Base-by-base conservation (phyloP, 176 grass and related monocot species). In the Carex myosuroides region DNA sequence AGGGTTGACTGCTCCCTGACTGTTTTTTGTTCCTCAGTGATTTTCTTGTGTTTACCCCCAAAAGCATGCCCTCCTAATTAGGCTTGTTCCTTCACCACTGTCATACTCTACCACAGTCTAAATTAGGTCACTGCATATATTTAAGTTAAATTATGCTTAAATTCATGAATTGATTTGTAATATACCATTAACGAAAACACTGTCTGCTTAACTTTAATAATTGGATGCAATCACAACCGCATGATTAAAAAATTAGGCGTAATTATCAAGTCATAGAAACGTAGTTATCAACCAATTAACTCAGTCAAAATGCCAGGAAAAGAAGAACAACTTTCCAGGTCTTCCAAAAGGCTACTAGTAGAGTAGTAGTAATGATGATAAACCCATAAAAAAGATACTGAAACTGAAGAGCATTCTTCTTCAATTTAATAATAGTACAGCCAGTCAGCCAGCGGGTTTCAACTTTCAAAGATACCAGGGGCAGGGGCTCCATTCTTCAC, bases 391-490 rank as follows among this genome's bases (percentile, higher is more conserved):
- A 68, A 68, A 4, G 7, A 55, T 52, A 24, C 22, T 14, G 48
- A 39, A 39, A 39, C 37, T 39, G 37, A 39, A 14, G 1, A 55
- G 52, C 11, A 76, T 76, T 30, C 55, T 4, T 70, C 4, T 39
- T 7, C 9, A 70, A 70, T 83, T 83, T 39, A 72, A 72, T 84
- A 70, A 79, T 64, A 3, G 54, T 48, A 67, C 20, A 65, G 80
- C 80, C 61, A 82, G 80, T 22, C 20, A 65, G 80, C 61, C 61
- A 82, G 80, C 21, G 37, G 80, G 80, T 82, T 82, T 30, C 21
- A 67, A 67, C 61, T 82, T 82, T 30, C 21, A 67, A 67, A 68
- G 61, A 82, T 82, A 82, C 80, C 57, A 82, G 59, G 61, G 80
- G 80, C 57, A 82, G 59, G 61, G 80, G 60, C 61, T 11, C 79